These are phyloP conservation scores for Beta vulgaris DNA, from an alignment of 148 eudicot species.

Conservation along the genomic window DNA sequence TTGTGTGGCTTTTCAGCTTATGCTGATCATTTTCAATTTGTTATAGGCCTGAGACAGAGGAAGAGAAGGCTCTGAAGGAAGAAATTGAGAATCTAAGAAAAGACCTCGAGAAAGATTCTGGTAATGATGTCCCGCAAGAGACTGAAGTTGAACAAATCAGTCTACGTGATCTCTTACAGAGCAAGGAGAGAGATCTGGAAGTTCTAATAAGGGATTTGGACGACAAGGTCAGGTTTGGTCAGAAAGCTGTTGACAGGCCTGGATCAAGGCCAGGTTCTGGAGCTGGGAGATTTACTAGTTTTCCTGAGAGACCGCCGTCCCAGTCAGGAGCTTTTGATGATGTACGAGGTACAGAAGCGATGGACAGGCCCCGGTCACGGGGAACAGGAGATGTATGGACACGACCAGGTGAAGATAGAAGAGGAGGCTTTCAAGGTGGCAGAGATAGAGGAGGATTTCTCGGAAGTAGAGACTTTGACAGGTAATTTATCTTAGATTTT, in stretches of 20 bases:
- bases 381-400: slow-evolving; percentile 65
- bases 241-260: slow-evolving; percentile 62
- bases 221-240: slow-evolving; percentile 74
- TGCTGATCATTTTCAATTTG: slow-evolving; percentile 9
- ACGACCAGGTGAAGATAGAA: slow-evolving; percentile 67
- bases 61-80: slow-evolving; percentile 43
- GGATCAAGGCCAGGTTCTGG: slow-evolving; percentile 37
- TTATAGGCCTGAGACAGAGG: slow-evolving; percentile 44
- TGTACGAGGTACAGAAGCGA: slow-evolving; percentile 45
- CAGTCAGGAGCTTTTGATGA: slow-evolving; percentile 57
- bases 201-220: slow-evolving; percentile 58
- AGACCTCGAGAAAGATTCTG: slow-evolving; percentile 43
- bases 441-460: slow-evolving; percentile 79
- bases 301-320: slow-evolving; percentile 44
- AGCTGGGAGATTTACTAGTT: slow-evolving; percentile 32
- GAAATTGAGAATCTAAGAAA: slow-evolving; percentile 36
- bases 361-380: slow-evolving; percentile 84
- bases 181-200: slow-evolving; percentile 66
- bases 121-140: slow-evolving; percentile 34
- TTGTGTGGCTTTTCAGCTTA: slow-evolving; percentile 11
- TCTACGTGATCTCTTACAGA: slow-evolving; percentile 37
- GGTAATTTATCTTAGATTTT: slow-evolving; percentile 41
- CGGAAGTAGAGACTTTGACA: slow-evolving; percentile 58
- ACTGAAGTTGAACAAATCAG: slow-evolving; percentile 40
- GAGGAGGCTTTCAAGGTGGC: slow-evolving; percentile 57